Base-by-base conservation (phyloP, 257 asterid species). In the Rauvolfia tetraphylla region DNA sequence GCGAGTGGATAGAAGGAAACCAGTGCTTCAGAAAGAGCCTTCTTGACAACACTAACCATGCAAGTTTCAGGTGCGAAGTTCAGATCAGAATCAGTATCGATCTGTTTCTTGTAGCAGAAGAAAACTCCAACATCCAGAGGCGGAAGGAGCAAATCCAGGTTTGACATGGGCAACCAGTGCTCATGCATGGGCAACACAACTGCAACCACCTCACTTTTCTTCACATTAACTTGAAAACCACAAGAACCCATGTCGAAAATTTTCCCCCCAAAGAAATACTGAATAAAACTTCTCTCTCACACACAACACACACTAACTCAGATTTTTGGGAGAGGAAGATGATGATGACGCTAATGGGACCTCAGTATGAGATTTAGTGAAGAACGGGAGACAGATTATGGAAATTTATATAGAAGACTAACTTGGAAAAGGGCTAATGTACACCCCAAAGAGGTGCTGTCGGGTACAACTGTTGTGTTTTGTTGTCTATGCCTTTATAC, bases 61-160 rank as follows among this genome's bases (percentile, higher is more conserved):
- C 51, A 3, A 11, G n/a, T 59, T 23, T 79, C 87, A 17, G 79
- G 39, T 14, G 84, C 31, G 31, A 1, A 1, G 14, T 2, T 65
- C n/a, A 23, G 0, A 0, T 22, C 42, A 7, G 57, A 22, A 0
- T 29, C 13, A 10, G 49, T 31, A n/a, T n/a, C n/a, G n/a, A n/a
- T n/a, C n/a, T n/a, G 2, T 34, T 77, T 83, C 41, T 72, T 78
- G 83, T 87, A 89, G 74, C 89, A 86, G 3, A 89, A 79, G 85
- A 89, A 89, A 14, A 87, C 77, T 31, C 87, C 88, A 38, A 87
- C 72, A 73, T 86, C 89, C 5, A 89, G 87, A 23, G 90, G 88
- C 2, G 92, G 92, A 17, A 89, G 81, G 51, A 89, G 92, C 70
- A 89, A 75, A 72, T 89, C 94, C 5, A 87, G 87, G 83, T 89